Conservation (phyloP, 805 yeast genomes). For the Pichia membranifaciens region DNA sequence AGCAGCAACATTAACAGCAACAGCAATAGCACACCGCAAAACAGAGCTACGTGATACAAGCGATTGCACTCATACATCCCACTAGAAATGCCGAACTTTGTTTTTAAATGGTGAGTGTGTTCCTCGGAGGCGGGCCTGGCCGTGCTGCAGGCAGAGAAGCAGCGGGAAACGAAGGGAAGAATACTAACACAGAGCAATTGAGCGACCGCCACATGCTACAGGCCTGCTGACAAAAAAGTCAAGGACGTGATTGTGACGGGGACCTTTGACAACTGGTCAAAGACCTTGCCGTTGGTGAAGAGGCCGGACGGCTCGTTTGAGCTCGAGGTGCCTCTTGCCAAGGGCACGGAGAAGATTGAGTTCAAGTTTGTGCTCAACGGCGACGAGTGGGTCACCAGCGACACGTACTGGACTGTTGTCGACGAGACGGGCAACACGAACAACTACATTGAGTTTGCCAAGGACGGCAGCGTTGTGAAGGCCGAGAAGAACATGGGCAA, state of each 20-base stretch:
- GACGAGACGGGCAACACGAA: slow-evolving; percentile 49
- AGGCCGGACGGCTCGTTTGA: slow-evolving; percentile 33
- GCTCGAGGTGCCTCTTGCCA: slow-evolving; percentile 27
- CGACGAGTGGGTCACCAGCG: slow-evolving; percentile 42
- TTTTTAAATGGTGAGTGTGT: slow-evolving; percentile 8
- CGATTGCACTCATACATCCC: too few relatives aligned
- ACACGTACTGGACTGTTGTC: slow-evolving; percentile 35
- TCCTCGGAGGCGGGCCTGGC: neutral
- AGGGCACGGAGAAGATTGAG: slow-evolving; percentile 23
- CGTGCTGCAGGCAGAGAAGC: neutral
- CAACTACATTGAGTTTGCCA: slow-evolving; percentile 39
- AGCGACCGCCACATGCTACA: too few relatives aligned
- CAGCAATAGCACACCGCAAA: too few relatives aligned
- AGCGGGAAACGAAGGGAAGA: too few relatives aligned
- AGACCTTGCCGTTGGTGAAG: slow-evolving; percentile 42
- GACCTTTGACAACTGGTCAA: slow-evolving; percentile 52
- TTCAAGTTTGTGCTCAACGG: slow-evolving; percentile 60
- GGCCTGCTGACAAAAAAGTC: slow-evolving; percentile 26
- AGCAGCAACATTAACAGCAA: too few relatives aligned
- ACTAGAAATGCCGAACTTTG: slow-evolving; percentile 2
- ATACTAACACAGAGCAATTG: slow-evolving; percentile 6
- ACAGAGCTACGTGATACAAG: too few relatives aligned
- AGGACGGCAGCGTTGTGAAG: slow-evolving; percentile 31
- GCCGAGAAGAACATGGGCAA: slow-evolving; percentile 29
- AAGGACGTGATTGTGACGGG: slow-evolving; percentile 51